Percentiles rank a stretch among this genome's conserved stretches.
phyloP scores from a whole-genome alignment of 176 grass and related monocot genomes.

The Rhynchospora tenuis region DNA sequence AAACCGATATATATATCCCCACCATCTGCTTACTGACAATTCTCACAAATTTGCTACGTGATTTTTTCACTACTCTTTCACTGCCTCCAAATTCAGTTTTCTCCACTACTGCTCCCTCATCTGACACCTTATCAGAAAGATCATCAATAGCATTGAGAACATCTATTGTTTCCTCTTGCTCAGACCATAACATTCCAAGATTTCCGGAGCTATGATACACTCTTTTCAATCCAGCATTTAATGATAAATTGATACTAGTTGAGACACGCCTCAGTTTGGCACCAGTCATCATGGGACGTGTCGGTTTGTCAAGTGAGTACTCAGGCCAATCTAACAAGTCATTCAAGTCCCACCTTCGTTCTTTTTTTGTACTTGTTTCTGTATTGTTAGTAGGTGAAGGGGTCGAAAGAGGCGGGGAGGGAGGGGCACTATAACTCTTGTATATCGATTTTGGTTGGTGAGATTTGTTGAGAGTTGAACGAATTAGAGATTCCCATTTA shows the following conservation, averaged over 20 bases:
- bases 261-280: conserved; percentile 40
- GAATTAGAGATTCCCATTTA: conserved; percentile 57
- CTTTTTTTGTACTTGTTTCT: not conserved
- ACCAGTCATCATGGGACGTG: not conserved
- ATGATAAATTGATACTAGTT: conserved; percentile 21
- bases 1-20: conserved; percentile 59
- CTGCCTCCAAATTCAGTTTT: conserved; percentile 7
- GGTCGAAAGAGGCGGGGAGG: conserved; percentile 29
- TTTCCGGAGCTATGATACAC: conserved; percentile 59
- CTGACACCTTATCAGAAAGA: conserved; percentile 35
- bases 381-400: not conserved
- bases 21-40: conserved; percentile 74
- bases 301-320: conserved; percentile 34
- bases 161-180: conserved; percentile 50
- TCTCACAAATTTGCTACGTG: conserved; percentile 27
- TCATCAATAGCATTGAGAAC: conserved; percentile 37
- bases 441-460: conserved; percentile 27
- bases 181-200: conserved; percentile 54
- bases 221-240: conserved; percentile 37
- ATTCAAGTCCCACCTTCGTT: not conserved
- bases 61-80: conserved; percentile 2
- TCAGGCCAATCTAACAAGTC: conserved; percentile 53
- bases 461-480: conserved; percentile 55
- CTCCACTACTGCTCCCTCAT: conserved; percentile 28
- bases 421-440: conserved; percentile 61